These are phyloP conservation scores for Achaetomiella virescens DNA, from an alignment of 495 filamentous ascomycete species.

Conservation along the genomic window DNA sequence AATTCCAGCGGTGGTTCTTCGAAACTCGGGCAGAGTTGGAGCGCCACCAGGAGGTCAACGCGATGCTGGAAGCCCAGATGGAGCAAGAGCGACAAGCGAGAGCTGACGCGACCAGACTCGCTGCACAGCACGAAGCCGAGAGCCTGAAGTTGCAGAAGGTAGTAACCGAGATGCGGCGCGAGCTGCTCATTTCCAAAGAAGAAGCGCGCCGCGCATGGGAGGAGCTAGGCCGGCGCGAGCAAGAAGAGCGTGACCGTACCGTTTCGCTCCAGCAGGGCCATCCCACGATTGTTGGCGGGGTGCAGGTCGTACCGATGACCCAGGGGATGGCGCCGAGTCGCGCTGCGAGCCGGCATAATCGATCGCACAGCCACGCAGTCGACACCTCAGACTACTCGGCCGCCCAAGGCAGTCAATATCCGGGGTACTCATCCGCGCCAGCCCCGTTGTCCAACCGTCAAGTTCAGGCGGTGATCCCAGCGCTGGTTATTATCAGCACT, in stretches of 20 bases:
- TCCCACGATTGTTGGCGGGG: slow-evolving; percentile 82
- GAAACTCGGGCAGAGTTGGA: slow-evolving; percentile 87
- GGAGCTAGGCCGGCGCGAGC: slow-evolving; percentile 87
- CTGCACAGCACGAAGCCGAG: slow-evolving; percentile 59
- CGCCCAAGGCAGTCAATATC: slow-evolving; percentile 28
- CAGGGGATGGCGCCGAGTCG: slow-evolving; percentile 60
- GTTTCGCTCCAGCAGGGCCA: slow-evolving; percentile 78
- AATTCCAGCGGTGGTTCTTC: slow-evolving; percentile 98
- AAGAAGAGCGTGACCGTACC: slow-evolving; percentile 91
- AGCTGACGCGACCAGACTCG: slow-evolving; percentile 56
- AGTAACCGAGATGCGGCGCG: slow-evolving; percentile 78
- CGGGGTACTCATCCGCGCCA: slow-evolving; percentile 25
- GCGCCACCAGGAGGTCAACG: slow-evolving; percentile 74
- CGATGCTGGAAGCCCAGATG: slow-evolving; percentile 66
- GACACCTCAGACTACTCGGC: slow-evolving; percentile 36
- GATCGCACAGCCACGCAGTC: slow-evolving; percentile 32
- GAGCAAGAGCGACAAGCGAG: slow-evolving; percentile 64
- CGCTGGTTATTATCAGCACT: slow-evolving; percentile 26
- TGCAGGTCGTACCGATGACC: slow-evolving; percentile 95
- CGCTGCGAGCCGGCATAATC: slow-evolving; percentile 46
- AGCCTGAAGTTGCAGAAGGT: slow-evolving; percentile 65
- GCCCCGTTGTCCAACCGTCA: slow-evolving; percentile 31
- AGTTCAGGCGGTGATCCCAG: slow-evolving; percentile 11
- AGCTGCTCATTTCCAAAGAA: slow-evolving; percentile 90
- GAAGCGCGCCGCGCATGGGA: slow-evolving; percentile 96